Evolutionary conservation across 2,329 filamentous ascomycete species (phyloP).

Genomic region (Aspergillus glaucus): DNA sequence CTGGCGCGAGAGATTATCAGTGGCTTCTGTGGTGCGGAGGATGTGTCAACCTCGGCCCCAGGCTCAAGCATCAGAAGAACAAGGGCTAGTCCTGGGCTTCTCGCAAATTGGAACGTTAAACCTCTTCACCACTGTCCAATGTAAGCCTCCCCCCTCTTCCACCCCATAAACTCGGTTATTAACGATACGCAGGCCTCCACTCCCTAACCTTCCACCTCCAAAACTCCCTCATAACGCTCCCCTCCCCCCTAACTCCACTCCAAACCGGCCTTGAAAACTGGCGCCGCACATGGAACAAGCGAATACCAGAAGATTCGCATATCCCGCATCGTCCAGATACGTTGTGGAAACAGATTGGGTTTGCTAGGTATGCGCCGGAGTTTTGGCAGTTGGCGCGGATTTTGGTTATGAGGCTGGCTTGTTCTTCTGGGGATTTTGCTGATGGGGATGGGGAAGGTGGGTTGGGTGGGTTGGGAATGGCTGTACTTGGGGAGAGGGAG

Average conservation of each 20-base stretch:
- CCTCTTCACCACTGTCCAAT: background rate
- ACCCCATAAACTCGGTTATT: background rate
- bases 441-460: background rate
- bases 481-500: background rate
- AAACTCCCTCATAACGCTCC: background rate
- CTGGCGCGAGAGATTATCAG: background rate
- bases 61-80: no score
- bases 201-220: background rate
- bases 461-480: no score
- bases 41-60: background rate
- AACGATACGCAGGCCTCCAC: background rate
- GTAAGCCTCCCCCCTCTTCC: background rate
- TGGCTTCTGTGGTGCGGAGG: background rate
- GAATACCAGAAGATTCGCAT: constrained; percentile 12
- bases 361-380: constrained; percentile 19
- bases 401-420: constrained; percentile 12
- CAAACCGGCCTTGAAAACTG: constrained; percentile 21
- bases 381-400: constrained; percentile 23
- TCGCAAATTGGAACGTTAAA: background rate
- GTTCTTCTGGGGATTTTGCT: background rate
- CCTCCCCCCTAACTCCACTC: constrained; percentile 9
- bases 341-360: constrained; percentile 23
- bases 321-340: constrained; percentile 11
- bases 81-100: background rate
- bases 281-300: constrained; percentile 18